phyloP scores from a whole-genome alignment of 257 asterid genomes.

The Schizonepeta tenuifolia region DNA sequence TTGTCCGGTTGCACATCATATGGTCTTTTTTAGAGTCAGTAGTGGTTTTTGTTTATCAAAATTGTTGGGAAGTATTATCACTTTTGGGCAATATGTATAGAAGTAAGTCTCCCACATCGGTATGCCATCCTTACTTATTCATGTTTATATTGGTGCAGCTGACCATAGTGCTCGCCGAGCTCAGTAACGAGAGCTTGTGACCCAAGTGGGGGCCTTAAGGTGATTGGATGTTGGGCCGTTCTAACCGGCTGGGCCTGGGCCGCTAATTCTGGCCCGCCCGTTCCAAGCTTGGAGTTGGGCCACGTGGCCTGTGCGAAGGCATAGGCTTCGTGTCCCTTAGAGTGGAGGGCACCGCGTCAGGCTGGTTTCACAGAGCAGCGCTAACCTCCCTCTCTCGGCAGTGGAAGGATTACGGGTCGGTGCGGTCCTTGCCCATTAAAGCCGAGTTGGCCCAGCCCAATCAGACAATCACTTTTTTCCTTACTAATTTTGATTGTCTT shows the following conservation, averaged over 20 bases:
- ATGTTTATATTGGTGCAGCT: neutral
- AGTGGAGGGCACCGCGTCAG: constrained; percentile 4
- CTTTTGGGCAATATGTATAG: too few relatives aligned
- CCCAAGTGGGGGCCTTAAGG: neutral
- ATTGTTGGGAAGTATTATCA: too few relatives aligned
- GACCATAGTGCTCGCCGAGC: neutral
- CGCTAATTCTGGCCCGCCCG: neutral
- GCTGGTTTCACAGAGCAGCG: constrained; percentile 19
- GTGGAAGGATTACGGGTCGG: constrained; percentile 6
- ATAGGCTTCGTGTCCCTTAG: neutral
- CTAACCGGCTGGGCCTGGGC: neutral
- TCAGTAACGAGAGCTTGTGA: neutral
- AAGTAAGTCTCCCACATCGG: neutral
- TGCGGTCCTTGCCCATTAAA: neutral
- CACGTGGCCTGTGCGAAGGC: neutral
- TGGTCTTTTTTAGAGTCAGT: too few relatives aligned
- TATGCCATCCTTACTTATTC: neutral
- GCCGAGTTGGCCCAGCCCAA: neutral
- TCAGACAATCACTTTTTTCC: neutral
- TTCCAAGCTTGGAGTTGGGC: constrained; percentile 4
- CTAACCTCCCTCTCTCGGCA: neutral
- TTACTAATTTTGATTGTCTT: too few relatives aligned
- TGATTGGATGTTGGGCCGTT: neutral
- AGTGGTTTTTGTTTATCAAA: too few relatives aligned
- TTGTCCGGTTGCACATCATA: too few relatives aligned